Evolutionary conservation across 805 yeast species (phyloP).

Genomic region (Cyberlindnera samutprakarnensis): DNA sequence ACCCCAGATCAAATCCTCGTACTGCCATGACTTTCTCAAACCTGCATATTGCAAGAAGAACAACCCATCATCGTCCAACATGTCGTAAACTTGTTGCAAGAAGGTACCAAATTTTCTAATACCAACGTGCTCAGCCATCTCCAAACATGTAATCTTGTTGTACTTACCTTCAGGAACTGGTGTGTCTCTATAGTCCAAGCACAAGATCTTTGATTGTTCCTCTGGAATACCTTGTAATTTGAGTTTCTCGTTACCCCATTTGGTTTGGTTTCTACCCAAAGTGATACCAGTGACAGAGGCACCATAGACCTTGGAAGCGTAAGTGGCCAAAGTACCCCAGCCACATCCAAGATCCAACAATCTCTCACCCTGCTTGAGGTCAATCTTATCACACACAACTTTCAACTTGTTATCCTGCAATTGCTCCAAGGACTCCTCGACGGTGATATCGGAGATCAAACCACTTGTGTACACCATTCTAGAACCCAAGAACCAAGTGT

Average conservation of each 20-base stretch:
- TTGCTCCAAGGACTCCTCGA: constrained; percentile 68
- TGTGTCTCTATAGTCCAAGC: constrained; percentile 86
- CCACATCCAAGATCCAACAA: constrained; percentile 89
- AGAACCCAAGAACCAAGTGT: constrained; percentile 90
- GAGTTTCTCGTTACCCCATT: constrained; percentile 75
- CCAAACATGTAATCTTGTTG: constrained; percentile 83
- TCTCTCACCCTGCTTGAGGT: constrained; percentile 60
- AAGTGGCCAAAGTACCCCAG: constrained; percentile 91
- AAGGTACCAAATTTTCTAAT: constrained; percentile 73
- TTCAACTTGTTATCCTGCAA: constrained; percentile 87
- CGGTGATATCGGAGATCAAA: constrained; percentile 60
- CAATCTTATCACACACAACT: constrained; percentile 81
- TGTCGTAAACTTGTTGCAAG: constrained; percentile 72
- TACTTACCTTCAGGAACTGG: constrained; percentile 66
- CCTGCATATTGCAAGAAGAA: constrained; percentile 89
- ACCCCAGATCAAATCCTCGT: constrained; percentile 92
- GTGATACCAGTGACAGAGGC: constrained; percentile 88
- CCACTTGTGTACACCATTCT: constrained; percentile 94
- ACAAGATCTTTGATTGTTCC: constrained; percentile 69
- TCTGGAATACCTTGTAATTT: constrained; percentile 57
- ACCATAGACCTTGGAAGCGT: constrained; percentile 73
- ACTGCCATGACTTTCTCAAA: constrained; percentile 87
- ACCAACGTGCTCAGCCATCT: constrained; percentile 97
- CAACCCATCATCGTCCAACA: constrained; percentile 87
- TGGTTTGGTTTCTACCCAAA: constrained; percentile 83